Percentiles rank a stretch among this genome's conserved stretches.
Evolutionary conservation across 2,329 filamentous ascomycete genomes (phyloP).

Genomic region (Cladosporium sp.): DNA sequence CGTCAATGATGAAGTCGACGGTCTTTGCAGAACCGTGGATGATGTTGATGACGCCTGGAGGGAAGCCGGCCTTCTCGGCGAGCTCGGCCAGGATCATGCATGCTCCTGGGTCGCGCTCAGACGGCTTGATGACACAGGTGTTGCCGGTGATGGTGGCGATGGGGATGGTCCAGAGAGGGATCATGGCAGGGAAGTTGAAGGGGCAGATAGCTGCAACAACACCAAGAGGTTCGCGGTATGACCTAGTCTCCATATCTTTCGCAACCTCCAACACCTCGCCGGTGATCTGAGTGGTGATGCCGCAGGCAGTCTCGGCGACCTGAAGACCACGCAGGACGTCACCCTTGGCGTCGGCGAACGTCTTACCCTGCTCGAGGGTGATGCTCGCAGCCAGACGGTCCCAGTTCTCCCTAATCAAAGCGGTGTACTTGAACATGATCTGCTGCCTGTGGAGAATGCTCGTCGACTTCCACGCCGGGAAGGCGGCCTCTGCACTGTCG

Average conservation of each 20-base stretch:
- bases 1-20: constrained; percentile 83
- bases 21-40: constrained; percentile 76
- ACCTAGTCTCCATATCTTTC: constrained; percentile 86
- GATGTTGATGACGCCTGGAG: constrained; percentile 76
- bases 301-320: constrained; percentile 79
- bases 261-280: constrained; percentile 81
- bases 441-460: constrained; percentile 72
- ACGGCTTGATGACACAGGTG: constrained; percentile 80
- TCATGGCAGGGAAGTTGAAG: constrained; percentile 92
- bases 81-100: constrained; percentile 83
- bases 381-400: constrained; percentile 80
- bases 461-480: constrained; percentile 67
- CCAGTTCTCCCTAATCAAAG: constrained; percentile 78
- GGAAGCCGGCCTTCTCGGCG: constrained; percentile 75
- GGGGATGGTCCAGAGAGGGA: constrained; percentile 83
- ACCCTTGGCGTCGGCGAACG: constrained; percentile 74
- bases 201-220: constrained; percentile 82
- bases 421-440: constrained; percentile 84
- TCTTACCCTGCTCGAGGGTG: constrained; percentile 85
- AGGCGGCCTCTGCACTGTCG: constrained; percentile 71
- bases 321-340: constrained; percentile 79
- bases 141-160: constrained; percentile 82
- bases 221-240: constrained; percentile 76
- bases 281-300: constrained; percentile 75
- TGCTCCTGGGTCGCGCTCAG: constrained; percentile 78